phyloP scores from a whole-genome alignment of 495 filamentous ascomycete genomes.

The Cercophora sp. region DNA sequence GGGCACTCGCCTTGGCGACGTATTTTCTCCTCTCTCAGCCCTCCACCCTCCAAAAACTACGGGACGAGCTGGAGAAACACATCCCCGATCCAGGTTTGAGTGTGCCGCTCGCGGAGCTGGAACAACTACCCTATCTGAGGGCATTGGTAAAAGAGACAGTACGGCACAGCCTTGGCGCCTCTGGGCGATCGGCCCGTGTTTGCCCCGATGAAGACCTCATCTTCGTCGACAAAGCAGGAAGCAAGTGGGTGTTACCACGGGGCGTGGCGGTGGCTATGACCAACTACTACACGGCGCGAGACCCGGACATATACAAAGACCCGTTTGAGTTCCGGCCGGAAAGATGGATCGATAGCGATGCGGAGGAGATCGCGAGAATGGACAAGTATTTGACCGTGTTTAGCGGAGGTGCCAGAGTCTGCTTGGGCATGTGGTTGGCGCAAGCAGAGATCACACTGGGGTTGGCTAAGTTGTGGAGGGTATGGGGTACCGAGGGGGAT shows the following conservation, averaged over 20 bases:
- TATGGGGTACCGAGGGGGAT: conserved; percentile 15
- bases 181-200: conserved; percentile 38
- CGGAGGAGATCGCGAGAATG: neutral
- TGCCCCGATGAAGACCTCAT: conserved; percentile 38
- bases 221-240: conserved; percentile 20
- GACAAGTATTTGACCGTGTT: conserved; percentile 10
- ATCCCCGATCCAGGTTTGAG: conserved; percentile 15
- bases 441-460: conserved; percentile 12
- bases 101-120: conserved; percentile 36
- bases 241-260: neutral
- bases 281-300: conserved; percentile 35
- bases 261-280: conserved; percentile 40
- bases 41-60: conserved; percentile 16
- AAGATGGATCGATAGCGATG: conserved; percentile 39
- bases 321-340: conserved; percentile 41
- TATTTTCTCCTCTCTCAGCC: conserved; percentile 29
- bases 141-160: conserved; percentile 44
- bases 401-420: conserved; percentile 2
- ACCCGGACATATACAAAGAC: conserved; percentile 39
- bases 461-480: conserved; percentile 16
- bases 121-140: conserved; percentile 43
- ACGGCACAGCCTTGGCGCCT: conserved; percentile 39
- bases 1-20: conserved; percentile 23
- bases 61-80: conserved; percentile 22
- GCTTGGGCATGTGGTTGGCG: conserved; percentile 12